Evolutionary conservation across 2,329 filamentous ascomycete genomes (phyloP), one percentile per base, ranked within the genome.

Genomic region (Aurifilum marmelostoma): DNA sequence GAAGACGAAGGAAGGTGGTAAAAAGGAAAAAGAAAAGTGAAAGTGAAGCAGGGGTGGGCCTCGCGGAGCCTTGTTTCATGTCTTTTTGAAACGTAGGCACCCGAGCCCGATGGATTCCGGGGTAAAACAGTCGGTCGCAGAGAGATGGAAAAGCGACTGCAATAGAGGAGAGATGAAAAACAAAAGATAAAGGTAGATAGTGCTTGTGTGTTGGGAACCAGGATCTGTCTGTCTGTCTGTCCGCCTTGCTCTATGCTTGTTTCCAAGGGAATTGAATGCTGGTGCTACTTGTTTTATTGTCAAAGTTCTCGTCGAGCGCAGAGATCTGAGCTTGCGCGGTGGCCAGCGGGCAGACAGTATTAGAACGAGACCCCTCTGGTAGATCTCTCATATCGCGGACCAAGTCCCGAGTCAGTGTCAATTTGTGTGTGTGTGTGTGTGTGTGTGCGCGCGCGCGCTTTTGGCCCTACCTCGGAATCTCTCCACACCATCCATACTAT

Each of bases 51-150:
- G 52, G 52, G 52, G 52, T 29, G 52, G 52, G 21, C 21, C 56
- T 59, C 56, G 56, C 56, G 6, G 56, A n/a, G 56, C 56, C 56
- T 29, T 59, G 56, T 59, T 59, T 59, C 56, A 59, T 59, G 29
- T 59, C 29, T 56, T 18, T 32, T 34, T 59, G 56, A 59, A 59
- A 59, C 56, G 27, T 37, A 18, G 32, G 56, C 56, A 14, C 56
- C 56, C 29, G 27, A 37, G 43, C 43, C 24, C 24, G 21, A 37
- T 21, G 56, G 56, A 59, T 59, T 37, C 56, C 32, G 56, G 56
- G 32, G 56, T 21, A 14, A 59, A 59, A 59, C n/a, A 32, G 56
- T 32, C 37, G 56, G 56, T 59, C 7, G 56, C 18, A 37, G 16
- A 18, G 29, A n/a, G n/a, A n/a, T n/a, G n/a, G n/a, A n/a, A n/a